Conservation (phyloP, 768 basidiomycete genomes). For the Fomitopsis pulvina region DNA sequence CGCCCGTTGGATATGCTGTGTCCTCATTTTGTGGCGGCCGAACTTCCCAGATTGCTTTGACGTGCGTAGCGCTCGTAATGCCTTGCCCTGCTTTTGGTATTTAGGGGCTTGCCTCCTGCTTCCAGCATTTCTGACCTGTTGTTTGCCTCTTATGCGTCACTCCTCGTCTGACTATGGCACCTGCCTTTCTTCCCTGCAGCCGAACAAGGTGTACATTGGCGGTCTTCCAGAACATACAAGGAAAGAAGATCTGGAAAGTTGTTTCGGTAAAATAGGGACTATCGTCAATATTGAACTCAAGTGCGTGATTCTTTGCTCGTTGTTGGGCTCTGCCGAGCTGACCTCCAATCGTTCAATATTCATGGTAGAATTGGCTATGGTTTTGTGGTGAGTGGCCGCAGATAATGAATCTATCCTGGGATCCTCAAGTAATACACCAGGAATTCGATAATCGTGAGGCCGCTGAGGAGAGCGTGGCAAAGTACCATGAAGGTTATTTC, state of each 20-base stretch:
- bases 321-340: background rate
- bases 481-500: conserved; percentile 85
- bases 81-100: no score
- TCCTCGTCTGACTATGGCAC: conserved; percentile 17
- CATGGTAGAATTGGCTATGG: conserved; percentile 71
- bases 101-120: no score
- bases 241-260: conserved; percentile 77
- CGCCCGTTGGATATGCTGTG: no score
- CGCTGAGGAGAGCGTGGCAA: conserved; percentile 81
- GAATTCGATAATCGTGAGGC: conserved; percentile 80
- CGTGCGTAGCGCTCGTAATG: no score
- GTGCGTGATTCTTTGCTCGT: conserved; percentile 37
- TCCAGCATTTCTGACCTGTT: background rate
- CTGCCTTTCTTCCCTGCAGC: conserved; percentile 69
- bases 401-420: background rate
- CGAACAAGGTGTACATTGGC: conserved; percentile 91
- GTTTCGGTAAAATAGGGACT: conserved; percentile 79
- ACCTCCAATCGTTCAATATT: conserved; percentile 11
- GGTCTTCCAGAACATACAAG: conserved; percentile 84
- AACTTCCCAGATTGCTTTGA: no score
- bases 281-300: conserved; percentile 79
- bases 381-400: conserved; percentile 66
- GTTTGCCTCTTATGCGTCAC: background rate
- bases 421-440: conserved; percentile 38
- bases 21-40: no score